These are phyloP conservation scores for Isoetes engelmannii DNA, from an alignment of 83 land plant genomes.

Conservation along the genomic window DNA sequence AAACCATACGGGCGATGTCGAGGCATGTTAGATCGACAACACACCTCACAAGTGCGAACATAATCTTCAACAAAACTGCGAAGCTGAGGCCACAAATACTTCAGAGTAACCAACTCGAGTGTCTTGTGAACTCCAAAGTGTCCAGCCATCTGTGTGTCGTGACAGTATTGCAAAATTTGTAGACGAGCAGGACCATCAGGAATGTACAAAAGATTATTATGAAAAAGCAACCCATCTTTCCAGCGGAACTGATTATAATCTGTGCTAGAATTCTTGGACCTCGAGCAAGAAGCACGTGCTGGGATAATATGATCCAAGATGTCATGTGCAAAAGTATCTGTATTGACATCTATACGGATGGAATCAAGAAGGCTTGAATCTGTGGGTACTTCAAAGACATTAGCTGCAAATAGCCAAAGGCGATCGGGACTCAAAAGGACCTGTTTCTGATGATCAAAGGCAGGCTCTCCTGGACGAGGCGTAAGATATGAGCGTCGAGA, in stretches of 20 bases:
- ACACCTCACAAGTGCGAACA: too few relatives aligned
- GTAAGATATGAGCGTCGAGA: not conserved
- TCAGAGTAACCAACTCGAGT: not conserved
- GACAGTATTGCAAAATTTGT: conserved; percentile 5
- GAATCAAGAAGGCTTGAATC: not conserved
- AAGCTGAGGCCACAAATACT: not conserved
- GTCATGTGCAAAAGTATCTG: not conserved
- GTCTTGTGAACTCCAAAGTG: conserved; percentile 13
- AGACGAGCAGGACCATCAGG: conserved; percentile 3
- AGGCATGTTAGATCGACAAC: not conserved
- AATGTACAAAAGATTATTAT: not conserved
- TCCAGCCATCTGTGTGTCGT: not conserved
- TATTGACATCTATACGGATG: not conserved
- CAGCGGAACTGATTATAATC: not conserved
- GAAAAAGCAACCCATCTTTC: not conserved
- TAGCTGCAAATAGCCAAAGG: not conserved
- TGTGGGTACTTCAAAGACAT: not conserved
- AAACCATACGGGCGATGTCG: not conserved
- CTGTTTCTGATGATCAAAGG: not conserved
- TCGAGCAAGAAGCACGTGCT: not conserved
- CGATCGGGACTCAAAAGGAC: conserved; percentile 2
- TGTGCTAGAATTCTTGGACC: not conserved
- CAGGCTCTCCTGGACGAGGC: not conserved
- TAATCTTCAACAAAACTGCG: not conserved
- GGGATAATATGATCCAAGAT: not conserved